Evolutionary conservation across 2,329 filamentous ascomycete species (phyloP), one percentile per base, ranked within the genome.

Genomic region (Claviceps paspali): DNA sequence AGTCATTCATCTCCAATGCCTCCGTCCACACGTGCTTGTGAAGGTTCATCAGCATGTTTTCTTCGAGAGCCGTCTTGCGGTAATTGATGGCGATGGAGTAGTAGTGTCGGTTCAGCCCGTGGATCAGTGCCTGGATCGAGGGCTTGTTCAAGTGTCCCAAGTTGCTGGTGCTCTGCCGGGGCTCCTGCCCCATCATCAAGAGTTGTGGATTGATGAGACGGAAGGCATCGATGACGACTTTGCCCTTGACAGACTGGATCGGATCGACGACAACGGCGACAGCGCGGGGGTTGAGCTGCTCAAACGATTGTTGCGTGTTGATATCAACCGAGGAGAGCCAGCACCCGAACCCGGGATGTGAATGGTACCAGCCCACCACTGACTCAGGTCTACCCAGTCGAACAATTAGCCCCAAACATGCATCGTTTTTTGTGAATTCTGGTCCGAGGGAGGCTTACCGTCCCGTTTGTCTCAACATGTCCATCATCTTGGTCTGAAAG

Each of bases 401-500:
- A 12, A 32, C 21, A 4, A 18, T 37, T 14, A 37, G 35, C n/a
- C 29, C 27, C 35, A 6, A 7, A 11, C 3, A 4, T 24, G 29
- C n/a, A 15, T 19, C 19, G 6, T 10, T 12, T 10, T 12, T 22
- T 14, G 28, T 38, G 29, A 31, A 27, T 39, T 12, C 8, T 14
- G 11, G 31, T 33, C 41, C 39, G 35, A 29, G 38, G 39, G 27
- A 45, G 9, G 15, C 73, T 51, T 67, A 92, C 85, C 91, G 75
- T 64, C 91, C 91, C 41, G 91, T 98, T 69, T 98, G 91, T 54
- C 83, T 74, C 57, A 98, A 68, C 91, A 98, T 96, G 59, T 98
- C 91, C 91, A 98, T 98, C 91, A 98, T 98, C 72, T 95, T 98
- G 53, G 86, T 95, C 67, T 98, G 91, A 62, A 98, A 98, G 24